A percentile compares a stretch with the other conserved stretches of the same genome.
phyloP scores from a whole-genome alignment of 1,139 yeast species.

The Taphrina confusa region DNA sequence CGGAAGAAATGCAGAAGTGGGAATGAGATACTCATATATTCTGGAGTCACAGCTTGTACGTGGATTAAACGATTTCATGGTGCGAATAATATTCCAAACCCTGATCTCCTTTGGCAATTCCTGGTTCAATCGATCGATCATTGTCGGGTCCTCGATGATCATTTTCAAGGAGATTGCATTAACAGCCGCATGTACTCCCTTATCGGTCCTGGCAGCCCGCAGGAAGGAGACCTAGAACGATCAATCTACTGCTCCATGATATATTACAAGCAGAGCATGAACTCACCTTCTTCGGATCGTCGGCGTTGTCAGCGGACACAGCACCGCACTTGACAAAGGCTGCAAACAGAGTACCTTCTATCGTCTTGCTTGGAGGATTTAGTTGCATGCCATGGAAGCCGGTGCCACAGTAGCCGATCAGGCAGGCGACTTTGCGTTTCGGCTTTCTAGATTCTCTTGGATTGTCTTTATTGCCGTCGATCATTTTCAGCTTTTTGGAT shows the following conservation, averaged over 20 bases:
- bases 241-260: not conserved
- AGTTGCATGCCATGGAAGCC: slow-evolving; percentile 98
- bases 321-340: slow-evolving; percentile 92
- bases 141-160: slow-evolving; percentile 83
- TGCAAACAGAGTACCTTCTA: slow-evolving; percentile 83
- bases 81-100: slow-evolving; percentile 89
- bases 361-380: slow-evolving; percentile 76
- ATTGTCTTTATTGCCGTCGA: not conserved
- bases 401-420: slow-evolving; percentile 96
- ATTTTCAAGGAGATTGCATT: slow-evolving; percentile 85
- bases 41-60: slow-evolving; percentile 93
- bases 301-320: slow-evolving; percentile 80
- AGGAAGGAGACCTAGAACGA: slow-evolving; percentile 63
- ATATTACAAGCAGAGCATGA: not conserved
- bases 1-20: slow-evolving; percentile 83
- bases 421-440: slow-evolving; percentile 84
- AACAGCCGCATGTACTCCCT: slow-evolving; percentile 99
- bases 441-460: slow-evolving; percentile 60
- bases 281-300: slow-evolving; percentile 70
- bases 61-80: slow-evolving; percentile 90
- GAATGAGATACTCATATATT: slow-evolving; percentile 87
- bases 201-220: slow-evolving; percentile 97
- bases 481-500: slow-evolving; percentile 5
- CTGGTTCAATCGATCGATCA: slow-evolving; percentile 69
- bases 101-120: slow-evolving; percentile 81